phyloP scores from a whole-genome alignment of 371 early-diverging fungal genomes.

The Mucor sp. region DNA sequence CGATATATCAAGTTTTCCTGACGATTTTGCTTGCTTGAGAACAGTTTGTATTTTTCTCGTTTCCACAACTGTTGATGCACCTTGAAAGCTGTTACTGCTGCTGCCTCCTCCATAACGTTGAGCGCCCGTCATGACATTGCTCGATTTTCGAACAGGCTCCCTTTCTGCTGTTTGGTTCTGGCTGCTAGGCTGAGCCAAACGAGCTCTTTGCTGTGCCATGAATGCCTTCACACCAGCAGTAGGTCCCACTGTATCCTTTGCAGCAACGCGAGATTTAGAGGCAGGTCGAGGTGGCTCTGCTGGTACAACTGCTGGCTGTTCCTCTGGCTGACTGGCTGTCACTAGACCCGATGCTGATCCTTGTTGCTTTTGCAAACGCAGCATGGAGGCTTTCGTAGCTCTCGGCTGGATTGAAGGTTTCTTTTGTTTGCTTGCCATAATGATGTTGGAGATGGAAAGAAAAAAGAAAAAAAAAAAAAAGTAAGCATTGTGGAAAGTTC shows the following conservation, averaged over 20 bases:
- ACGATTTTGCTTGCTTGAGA: constrained; percentile 44
- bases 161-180: background rate
- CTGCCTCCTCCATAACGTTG: constrained; percentile 27
- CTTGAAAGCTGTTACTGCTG: background rate
- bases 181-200: constrained; percentile 3
- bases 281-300: background rate
- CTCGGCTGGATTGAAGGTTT: constrained; percentile 31
- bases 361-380: constrained; percentile 26
- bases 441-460: background rate
- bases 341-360: background rate
- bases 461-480: background rate
- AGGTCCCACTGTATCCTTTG: constrained; percentile 6
- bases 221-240: constrained; percentile 49
- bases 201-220: constrained; percentile 48
- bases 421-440: constrained; percentile 7
- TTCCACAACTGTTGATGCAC: background rate
- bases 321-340: constrained; percentile 1
- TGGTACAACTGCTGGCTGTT: background rate
- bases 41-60: constrained; percentile 33
- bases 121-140: constrained; percentile 38
- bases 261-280: background rate
- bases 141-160: background rate
- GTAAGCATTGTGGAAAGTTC: background rate
- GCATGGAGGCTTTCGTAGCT: constrained; percentile 39
- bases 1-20: constrained; percentile 74